Evolutionary conservation across 495 filamentous ascomycete genomes (phyloP).

Genomic region (Cercophora sp.): DNA sequence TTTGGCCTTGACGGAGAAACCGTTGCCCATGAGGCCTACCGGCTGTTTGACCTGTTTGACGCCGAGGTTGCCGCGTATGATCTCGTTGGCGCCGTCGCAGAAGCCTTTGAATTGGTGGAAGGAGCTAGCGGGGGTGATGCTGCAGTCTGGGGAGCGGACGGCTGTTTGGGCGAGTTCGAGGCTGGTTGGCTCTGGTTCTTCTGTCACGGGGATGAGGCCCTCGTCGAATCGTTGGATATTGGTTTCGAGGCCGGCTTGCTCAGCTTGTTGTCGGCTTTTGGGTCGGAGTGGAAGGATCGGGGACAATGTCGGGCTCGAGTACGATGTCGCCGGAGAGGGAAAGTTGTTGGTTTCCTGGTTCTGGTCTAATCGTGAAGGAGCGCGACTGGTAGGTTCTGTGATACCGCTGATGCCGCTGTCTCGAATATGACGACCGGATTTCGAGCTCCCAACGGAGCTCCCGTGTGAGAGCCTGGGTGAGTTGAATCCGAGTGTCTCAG

Average conservation of each 20-base stretch:
- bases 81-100: conserved; percentile 40
- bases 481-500: too few relatives aligned
- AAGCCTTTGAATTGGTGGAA: conserved; percentile 41
- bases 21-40: conserved; percentile 23
- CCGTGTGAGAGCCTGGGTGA: too few relatives aligned
- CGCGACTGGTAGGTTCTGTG: too few relatives aligned
- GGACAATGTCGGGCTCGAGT: too few relatives aligned
- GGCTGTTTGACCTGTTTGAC: conserved; percentile 37
- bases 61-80: conserved; percentile 30
- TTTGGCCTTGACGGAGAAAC: conserved; percentile 29
- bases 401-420: too few relatives aligned
- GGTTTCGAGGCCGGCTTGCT: neutral
- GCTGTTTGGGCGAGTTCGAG: conserved; percentile 4
- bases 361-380: too few relatives aligned
- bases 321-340: too few relatives aligned
- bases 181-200: conserved; percentile 15
- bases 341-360: too few relatives aligned
- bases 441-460: too few relatives aligned
- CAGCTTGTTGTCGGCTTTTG: too few relatives aligned
- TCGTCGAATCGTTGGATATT: conserved; percentile 17
- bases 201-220: conserved; percentile 33
- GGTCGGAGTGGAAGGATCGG: too few relatives aligned
- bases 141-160: conserved; percentile 22
- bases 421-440: too few relatives aligned
- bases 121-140: conserved; percentile 32